phyloP scores from a whole-genome alignment of 805 yeast genomes.

The Huiozyma sinensis region DNA sequence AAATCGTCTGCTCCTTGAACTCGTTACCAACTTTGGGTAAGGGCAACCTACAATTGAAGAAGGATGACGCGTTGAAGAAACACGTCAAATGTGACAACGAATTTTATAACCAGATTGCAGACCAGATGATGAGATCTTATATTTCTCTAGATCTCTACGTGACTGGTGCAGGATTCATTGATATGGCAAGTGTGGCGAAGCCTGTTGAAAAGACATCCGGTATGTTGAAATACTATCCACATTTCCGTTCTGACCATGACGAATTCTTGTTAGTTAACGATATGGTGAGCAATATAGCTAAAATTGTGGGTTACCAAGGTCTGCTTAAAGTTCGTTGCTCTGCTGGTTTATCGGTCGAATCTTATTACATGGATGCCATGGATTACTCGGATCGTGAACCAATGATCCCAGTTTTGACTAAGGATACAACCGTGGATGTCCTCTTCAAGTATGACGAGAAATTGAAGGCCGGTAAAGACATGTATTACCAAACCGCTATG shows the following conservation, averaged over 20 bases:
- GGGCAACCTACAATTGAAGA: conserved; percentile 45
- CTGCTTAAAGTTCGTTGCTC: conserved; percentile 80
- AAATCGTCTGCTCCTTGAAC: conserved; percentile 57
- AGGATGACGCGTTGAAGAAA: conserved; percentile 36
- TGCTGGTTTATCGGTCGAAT: conserved; percentile 69
- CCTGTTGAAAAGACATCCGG: conserved; percentile 68
- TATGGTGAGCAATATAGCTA: conserved; percentile 40
- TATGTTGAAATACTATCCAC: conserved; percentile 47
- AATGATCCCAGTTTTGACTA: conserved; percentile 50
- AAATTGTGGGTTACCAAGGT: conserved; percentile 63
- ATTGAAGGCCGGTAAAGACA: conserved; percentile 52
- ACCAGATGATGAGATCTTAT: conserved; percentile 42
- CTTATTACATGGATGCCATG: conserved; percentile 55
- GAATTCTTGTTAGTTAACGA: conserved; percentile 55
- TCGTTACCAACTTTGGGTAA: conserved; percentile 74
- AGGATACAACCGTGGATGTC: conserved; percentile 58
- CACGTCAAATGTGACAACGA: conserved; percentile 49
- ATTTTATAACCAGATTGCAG: conserved; percentile 50
- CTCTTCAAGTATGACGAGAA: conserved; percentile 70
- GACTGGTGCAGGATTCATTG: conserved; percentile 54
- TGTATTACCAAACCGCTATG: conserved; percentile 85
- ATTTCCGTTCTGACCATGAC: conserved; percentile 60
- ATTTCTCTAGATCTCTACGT: conserved; percentile 73
- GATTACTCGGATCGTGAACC: conserved; percentile 46
- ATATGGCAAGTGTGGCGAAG: conserved; percentile 61